Evolutionary conservation across 2,329 filamentous ascomycete genomes (phyloP).

Genomic region (Aspergillus sp.): DNA sequence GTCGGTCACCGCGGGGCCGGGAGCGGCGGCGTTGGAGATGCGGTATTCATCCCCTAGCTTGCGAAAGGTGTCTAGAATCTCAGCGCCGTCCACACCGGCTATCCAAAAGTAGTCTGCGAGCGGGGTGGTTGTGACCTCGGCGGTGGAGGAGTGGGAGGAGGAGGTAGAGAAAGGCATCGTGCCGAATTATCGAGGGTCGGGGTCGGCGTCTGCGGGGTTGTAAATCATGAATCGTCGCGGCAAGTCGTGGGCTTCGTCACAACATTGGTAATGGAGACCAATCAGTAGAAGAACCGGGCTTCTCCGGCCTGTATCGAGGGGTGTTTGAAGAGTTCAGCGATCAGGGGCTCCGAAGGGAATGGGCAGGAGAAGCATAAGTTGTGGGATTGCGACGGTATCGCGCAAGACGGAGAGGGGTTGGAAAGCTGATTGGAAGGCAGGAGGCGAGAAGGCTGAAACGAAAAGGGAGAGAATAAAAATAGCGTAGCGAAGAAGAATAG

Average conservation of each 20-base stretch:
- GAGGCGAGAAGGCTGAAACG: constrained; percentile 20
- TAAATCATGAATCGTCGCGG: constrained; percentile 30
- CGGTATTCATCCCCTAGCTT: constrained; percentile 50
- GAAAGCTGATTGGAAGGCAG: constrained; percentile 12
- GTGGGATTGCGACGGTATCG: constrained; percentile 28
- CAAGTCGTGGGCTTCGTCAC: constrained; percentile 30
- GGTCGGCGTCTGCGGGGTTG: constrained; percentile 21
- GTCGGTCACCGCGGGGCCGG: constrained; percentile 53
- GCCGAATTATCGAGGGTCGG: constrained; percentile 22
- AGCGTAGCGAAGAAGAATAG: neutral
- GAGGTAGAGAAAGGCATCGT: constrained; percentile 38
- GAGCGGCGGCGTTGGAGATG: constrained; percentile 38
- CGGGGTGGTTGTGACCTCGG: constrained; percentile 55
- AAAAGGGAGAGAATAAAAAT: constrained; percentile 8
- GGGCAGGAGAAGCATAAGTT: constrained; percentile 28
- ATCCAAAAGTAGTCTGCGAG: constrained; percentile 73
- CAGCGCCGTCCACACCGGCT: constrained; percentile 52
- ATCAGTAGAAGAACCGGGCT: constrained; percentile 15
- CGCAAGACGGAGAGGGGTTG: constrained; percentile 17
- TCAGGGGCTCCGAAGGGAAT: constrained; percentile 21
- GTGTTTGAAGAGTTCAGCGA: constrained; percentile 18
- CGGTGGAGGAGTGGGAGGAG: constrained; percentile 29
- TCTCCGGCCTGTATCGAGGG: constrained; percentile 5
- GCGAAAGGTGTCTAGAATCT: constrained; percentile 50
- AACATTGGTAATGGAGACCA: constrained; percentile 23